Percentiles rank a stretch among this genome's conserved stretches.
Conservation (phyloP, 2,329 filamentous ascomycete genomes). For the Cladosporium oxysporum region DNA sequence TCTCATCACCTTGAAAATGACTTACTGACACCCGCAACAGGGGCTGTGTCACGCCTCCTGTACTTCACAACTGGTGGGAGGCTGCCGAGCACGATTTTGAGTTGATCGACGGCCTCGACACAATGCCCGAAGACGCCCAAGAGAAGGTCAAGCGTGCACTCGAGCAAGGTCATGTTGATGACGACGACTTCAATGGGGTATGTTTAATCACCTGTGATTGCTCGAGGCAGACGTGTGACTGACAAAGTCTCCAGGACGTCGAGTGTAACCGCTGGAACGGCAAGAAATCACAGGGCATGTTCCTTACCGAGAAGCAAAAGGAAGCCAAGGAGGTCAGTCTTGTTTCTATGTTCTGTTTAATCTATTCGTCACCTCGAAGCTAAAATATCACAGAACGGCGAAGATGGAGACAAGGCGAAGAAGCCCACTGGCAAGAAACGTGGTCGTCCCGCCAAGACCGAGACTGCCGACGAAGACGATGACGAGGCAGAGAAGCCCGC, state of each 20-base stretch:
- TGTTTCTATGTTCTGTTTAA: not conserved
- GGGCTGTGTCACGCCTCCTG: slow-evolving; percentile 83
- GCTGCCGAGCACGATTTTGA: slow-evolving; percentile 61
- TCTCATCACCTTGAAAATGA: not conserved
- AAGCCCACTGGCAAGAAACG: slow-evolving; percentile 27
- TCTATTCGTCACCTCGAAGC: not conserved
- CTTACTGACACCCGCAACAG: slow-evolving; percentile 47
- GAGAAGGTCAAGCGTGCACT: slow-evolving; percentile 74
- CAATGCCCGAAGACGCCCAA: slow-evolving; percentile 67
- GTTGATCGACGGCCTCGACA: slow-evolving; percentile 77
- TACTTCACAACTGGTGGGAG: slow-evolving; percentile 67
- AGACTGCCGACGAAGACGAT: slow-evolving; percentile 11
- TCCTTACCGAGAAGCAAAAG: slow-evolving; percentile 36
- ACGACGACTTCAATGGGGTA: slow-evolving; percentile 88
- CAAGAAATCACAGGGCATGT: slow-evolving; percentile 36
- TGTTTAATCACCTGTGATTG: slow-evolving; percentile 40
- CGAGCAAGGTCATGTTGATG: slow-evolving; percentile 75
- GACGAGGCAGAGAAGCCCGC: slow-evolving; percentile 21
- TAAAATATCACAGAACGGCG: slow-evolving; percentile 21
- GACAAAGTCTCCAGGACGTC: slow-evolving; percentile 58
- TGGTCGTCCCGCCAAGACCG: slow-evolving; percentile 1
- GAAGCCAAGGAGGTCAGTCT: not conserved
- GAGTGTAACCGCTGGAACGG: slow-evolving; percentile 69
- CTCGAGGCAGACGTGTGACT: not conserved
- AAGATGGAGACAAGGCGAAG: slow-evolving; percentile 24